Evolutionary conservation across 257 asterid genomes (phyloP), one percentile per base, ranked within the genome.

Genomic region (Petunia axillaris): DNA sequence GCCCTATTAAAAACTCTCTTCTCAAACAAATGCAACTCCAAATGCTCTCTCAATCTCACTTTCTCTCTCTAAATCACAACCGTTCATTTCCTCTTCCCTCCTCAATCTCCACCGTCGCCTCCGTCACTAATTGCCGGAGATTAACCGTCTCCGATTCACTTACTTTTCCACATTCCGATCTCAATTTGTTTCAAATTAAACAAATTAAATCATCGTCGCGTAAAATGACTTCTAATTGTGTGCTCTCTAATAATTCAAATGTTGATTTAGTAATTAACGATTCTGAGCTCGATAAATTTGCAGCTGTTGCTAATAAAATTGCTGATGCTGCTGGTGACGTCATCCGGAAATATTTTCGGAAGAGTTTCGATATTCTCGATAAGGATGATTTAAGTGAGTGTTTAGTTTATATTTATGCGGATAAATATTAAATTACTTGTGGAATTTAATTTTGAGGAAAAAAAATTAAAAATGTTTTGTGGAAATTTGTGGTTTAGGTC

Each of bases 261-360:
- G 85, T 83, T 64, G 84, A 85, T 85, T 38, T 82, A 13, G 89
- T 79, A 68, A 62, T 86, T 75, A 89, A 83, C 48, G 79, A 77
- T 78, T 84, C 78, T 48, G 95, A 90, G 77, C 87, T 93, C 79
- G 95, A 92, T 81, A 85, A 85, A 71, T 95, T 90, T 64, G 89
- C 87, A 8, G 85, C 81, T 50, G 93, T 91, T 13, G 97, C 90
- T 41, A 92, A 92, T 80, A 82, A 75, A 87, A 87, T 95, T 4
- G 97, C 98, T 13, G 98, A 95, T 82, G 97, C 99, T 25, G 89
- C 99, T 38, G 97, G 98, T 8, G 92, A 86, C 7, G 97, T 95
- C 52, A 93, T 95, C 59, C 93, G 98, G 59, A 89, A 79, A 80
- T 95, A 93, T 73, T 95, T 95, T 80, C 93, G 99, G 75, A 95